Conservation (phyloP, 768 basidiomycete genomes). For the Agrocybe praecox region DNA sequence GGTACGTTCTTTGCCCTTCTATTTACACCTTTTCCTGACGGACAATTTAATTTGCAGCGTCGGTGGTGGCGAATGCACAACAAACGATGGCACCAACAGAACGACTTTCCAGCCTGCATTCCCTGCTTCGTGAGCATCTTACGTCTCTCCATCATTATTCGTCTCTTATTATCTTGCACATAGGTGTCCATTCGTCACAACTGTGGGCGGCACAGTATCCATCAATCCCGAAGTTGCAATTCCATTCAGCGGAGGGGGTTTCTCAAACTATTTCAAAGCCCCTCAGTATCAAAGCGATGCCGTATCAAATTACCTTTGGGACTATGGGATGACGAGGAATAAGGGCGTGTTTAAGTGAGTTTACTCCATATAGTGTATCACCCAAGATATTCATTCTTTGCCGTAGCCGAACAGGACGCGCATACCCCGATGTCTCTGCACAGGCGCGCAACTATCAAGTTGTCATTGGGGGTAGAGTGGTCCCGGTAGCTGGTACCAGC, state of each 20-base stretch:
- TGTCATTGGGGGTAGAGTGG: conserved; percentile 34
- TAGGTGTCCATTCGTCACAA: conserved; percentile 50
- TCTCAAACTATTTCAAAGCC: conserved; percentile 41
- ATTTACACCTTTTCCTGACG: background rate
- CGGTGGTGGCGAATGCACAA: background rate
- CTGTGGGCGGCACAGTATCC: conserved; percentile 48
- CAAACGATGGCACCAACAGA: background rate
- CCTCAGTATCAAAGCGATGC: conserved; percentile 40
- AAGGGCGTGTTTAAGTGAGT: conserved; percentile 43
- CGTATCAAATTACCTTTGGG: conserved; percentile 39
- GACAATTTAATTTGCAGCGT: background rate
- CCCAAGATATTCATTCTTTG: background rate
- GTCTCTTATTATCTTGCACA: background rate
- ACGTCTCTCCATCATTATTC: background rate
- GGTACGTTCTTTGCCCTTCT: conserved; percentile 44
- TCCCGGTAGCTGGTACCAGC: conserved; percentile 48
- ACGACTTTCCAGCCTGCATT: background rate
- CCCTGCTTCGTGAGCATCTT: conserved; percentile 18
- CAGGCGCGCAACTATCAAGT: conserved; percentile 38
- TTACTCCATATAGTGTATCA: background rate
- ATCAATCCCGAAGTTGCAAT: conserved; percentile 40
- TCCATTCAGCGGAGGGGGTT: conserved; percentile 52
- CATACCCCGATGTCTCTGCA: conserved; percentile 52
- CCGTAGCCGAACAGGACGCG: conserved; percentile 31
- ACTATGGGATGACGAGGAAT: conserved; percentile 41